These are phyloP conservation scores for Gossypium laxum DNA, from an alignment of 441 rosid genomes.

Conservation along the genomic window DNA sequence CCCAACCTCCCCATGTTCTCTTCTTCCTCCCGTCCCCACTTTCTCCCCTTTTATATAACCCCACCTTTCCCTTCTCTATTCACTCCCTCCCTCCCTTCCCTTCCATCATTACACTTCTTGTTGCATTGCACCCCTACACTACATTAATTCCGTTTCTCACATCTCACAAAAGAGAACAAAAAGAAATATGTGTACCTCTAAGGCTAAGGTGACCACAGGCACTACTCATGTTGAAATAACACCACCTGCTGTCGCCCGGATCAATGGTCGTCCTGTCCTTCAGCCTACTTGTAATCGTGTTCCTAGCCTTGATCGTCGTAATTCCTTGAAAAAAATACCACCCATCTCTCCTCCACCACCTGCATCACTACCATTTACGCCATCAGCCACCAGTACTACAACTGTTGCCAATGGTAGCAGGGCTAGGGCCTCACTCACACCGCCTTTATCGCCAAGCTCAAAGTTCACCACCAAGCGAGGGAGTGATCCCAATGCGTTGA, in stretches of 20 bases:
- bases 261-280: constrained; percentile 52
- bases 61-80: constrained; percentile 3
- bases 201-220: constrained; percentile 28
- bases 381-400: constrained; percentile 5
- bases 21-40: constrained; percentile 17
- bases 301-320: constrained; percentile 25
- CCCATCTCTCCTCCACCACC: constrained; percentile 22
- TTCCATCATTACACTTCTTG: background rate
- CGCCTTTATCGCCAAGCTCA: constrained; percentile 30
- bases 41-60: constrained; percentile 13
- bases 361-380: constrained; percentile 15
- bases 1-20: constrained; percentile 40
- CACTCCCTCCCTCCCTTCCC: background rate
- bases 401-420: background rate
- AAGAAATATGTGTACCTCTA: constrained; percentile 28
- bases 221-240: constrained; percentile 20
- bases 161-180: background rate
- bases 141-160: background rate
- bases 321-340: constrained; percentile 26
- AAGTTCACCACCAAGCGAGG: constrained; percentile 35
- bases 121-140: background rate
- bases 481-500: constrained; percentile 23
- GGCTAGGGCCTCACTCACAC: constrained; percentile 7
- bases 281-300: constrained; percentile 46
- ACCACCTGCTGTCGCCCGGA: constrained; percentile 25